A percentile compares a stretch with the other conserved stretches of the same genome.
Conservation (phyloP, 1,284 basidiomycete genomes). For the Porodaedalea pini region DNA sequence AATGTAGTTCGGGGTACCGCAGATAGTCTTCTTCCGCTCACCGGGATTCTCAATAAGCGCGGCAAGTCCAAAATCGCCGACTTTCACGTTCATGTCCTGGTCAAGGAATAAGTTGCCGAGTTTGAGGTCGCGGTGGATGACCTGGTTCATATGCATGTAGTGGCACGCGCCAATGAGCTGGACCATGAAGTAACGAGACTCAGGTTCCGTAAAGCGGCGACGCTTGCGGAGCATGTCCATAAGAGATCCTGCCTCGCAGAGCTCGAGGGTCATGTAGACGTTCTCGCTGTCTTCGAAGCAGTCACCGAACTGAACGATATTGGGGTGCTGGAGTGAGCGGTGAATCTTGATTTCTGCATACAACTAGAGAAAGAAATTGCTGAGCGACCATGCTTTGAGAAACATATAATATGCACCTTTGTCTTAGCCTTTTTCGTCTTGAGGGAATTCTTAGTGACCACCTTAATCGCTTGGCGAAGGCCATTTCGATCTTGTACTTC, state of each 20-base stretch:
- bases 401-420: conserved; percentile 53
- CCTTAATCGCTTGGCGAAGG: conserved; percentile 77
- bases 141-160: conserved; percentile 94
- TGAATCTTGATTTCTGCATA: conserved; percentile 99
- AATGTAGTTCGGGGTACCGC: conserved; percentile 98
- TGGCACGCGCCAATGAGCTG: conserved; percentile 95
- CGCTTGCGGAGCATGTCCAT: conserved; percentile 92
- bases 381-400: background rate
- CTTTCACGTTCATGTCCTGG: conserved; percentile 89
- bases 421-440: conserved; percentile 92
- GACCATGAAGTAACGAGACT: conserved; percentile 89
- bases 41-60: conserved; percentile 95
- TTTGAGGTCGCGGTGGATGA: conserved; percentile 96
- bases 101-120: conserved; percentile 96
- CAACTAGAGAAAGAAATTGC: conserved; percentile 46
- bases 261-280: conserved; percentile 95
- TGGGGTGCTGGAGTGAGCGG: conserved; percentile 85
- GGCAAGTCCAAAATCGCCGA: conserved; percentile 96
- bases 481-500: conserved; percentile 74
- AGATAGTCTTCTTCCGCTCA: conserved; percentile 98
- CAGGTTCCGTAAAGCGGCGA: conserved; percentile 87
- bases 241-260: conserved; percentile 84
- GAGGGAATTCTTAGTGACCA: conserved; percentile 79
- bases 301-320: conserved; percentile 90
- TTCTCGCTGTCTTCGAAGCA: conserved; percentile 96